Evolutionary conservation across 163 green algal species (phyloP).

Genomic region (Prototheca cutis): DNA sequence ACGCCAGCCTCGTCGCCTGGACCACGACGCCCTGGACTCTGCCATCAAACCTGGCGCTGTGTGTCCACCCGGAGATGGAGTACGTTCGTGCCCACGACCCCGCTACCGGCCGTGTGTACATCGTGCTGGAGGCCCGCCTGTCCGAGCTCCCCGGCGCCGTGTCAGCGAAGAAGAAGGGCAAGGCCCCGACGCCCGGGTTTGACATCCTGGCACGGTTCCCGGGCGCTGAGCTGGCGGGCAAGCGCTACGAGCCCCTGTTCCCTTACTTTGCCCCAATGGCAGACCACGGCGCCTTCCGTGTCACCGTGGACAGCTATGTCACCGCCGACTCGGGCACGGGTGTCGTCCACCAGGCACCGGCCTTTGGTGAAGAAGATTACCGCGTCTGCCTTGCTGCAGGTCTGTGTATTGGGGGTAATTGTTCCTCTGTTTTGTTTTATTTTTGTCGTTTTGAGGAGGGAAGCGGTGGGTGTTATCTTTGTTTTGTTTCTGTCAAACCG

Average conservation of each 20-base stretch:
- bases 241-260: slow-evolving; percentile 89
- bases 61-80: slow-evolving; percentile 82
- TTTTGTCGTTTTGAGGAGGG: no score
- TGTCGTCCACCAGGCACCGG: slow-evolving; percentile 90
- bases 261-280: slow-evolving; percentile 70
- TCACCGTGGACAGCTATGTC: slow-evolving; percentile 84
- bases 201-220: slow-evolving; percentile 41
- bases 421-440: no score
- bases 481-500: no score
- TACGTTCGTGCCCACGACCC: slow-evolving; percentile 75
- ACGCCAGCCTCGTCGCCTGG: slow-evolving; percentile 82
- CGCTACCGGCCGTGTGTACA: slow-evolving; percentile 69
- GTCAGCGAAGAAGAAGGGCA: slow-evolving; percentile 46
- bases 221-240: slow-evolving; percentile 55
- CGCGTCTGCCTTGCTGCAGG: slow-evolving; percentile 59
- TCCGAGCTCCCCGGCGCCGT: slow-evolving; percentile 65
- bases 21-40: slow-evolving; percentile 99
- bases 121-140: slow-evolving; percentile 76
- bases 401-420: slow-evolving; percentile 62
- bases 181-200: neutral
- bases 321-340: slow-evolving; percentile 90
- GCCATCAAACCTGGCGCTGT: slow-evolving; percentile 93
- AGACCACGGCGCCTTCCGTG: slow-evolving; percentile 37
- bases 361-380: slow-evolving; percentile 98
- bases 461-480: no score